Percentiles rank a stretch among this genome's conserved stretches.
Conservation (phyloP, 306 rosid species). For the Casuarina glauca region DNA sequence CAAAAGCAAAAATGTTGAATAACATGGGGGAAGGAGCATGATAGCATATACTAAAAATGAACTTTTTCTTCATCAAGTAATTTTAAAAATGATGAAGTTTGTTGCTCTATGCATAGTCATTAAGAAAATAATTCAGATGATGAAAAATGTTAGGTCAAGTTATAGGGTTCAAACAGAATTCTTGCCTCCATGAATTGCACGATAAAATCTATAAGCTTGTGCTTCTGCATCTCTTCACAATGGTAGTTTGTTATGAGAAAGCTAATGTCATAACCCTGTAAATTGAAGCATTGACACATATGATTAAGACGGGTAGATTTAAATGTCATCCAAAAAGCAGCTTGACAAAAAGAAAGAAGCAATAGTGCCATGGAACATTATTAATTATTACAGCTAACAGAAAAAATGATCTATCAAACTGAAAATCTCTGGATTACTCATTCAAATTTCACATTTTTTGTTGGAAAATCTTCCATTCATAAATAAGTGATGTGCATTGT, state of each 20-base stretch:
- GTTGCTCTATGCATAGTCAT: not conserved
- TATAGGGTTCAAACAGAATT: slow-evolving; percentile 28
- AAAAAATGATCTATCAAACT: not conserved
- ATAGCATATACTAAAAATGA: not conserved
- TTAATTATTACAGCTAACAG: not conserved
- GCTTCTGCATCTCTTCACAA: slow-evolving; percentile 96
- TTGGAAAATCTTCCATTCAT: not conserved
- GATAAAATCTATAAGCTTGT: slow-evolving; percentile 91
- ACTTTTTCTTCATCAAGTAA: not conserved
- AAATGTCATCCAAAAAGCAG: not conserved
- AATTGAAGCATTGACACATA: slow-evolving; percentile 15
- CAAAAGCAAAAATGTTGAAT: too few species aligned
- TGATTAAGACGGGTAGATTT: not conserved
- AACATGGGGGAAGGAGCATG: not conserved
- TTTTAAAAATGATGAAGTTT: not conserved
- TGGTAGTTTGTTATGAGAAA: slow-evolving; percentile 95
- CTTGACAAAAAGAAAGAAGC: not conserved
- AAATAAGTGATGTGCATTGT: not conserved
- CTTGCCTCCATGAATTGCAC: slow-evolving; percentile 99
- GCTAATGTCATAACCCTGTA: slow-evolving; percentile 97
- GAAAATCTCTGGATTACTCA: not conserved
- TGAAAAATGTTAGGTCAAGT: slow-evolving; percentile 19
- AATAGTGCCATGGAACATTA: not conserved
- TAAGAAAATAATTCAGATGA: not conserved
- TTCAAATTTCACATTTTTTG: not conserved